Percentiles rank a stretch among this genome's conserved stretches.
Conservation (phyloP, 176 grass and related monocot species). For the Eragrostis nindensis region DNA sequence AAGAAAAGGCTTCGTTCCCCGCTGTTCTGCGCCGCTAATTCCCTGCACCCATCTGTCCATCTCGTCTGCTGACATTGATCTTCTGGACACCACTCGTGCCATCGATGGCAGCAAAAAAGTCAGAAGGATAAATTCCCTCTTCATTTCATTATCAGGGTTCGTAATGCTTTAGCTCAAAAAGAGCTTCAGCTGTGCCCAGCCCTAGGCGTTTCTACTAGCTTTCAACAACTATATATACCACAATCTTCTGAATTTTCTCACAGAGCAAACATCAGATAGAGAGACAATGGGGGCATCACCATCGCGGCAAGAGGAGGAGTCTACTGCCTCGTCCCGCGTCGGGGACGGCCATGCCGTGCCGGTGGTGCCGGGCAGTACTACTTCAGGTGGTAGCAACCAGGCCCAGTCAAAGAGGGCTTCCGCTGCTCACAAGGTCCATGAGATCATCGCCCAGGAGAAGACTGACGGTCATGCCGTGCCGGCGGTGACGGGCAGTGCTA, state of each 20-base stretch:
- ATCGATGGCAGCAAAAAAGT: slow-evolving; percentile 10
- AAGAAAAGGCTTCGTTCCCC: neutral
- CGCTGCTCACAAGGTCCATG: slow-evolving; percentile 45
- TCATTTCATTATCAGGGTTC: neutral
- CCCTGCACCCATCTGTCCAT: neutral
- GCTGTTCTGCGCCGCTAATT: slow-evolving; percentile 9
- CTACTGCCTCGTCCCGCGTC: slow-evolving; percentile 20
- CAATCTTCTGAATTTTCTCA: neutral
- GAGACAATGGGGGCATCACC: slow-evolving; percentile 28
- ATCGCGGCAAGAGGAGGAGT: slow-evolving; percentile 6
- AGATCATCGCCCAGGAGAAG: slow-evolving; percentile 44
- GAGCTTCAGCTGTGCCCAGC: neutral
- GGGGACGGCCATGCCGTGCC: neutral
- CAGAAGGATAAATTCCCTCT: slow-evolving; percentile 18
- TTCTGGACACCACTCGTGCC: slow-evolving; percentile 27
- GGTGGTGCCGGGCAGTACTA: neutral
- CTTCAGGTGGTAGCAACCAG: slow-evolving; percentile 31
- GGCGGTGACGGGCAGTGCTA: neutral
- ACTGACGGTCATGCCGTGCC: neutral
- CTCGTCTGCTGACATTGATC: neutral
- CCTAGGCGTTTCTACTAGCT: neutral
- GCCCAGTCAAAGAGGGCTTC: slow-evolving; percentile 46
- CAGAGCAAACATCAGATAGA: neutral
- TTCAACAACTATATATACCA: neutral
- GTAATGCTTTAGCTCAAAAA: neutral